Evolutionary conservation across 2,329 filamentous ascomycete genomes (phyloP), one percentile per base, ranked within the genome.

Genomic region (Teratosphaeria nubilosa): DNA sequence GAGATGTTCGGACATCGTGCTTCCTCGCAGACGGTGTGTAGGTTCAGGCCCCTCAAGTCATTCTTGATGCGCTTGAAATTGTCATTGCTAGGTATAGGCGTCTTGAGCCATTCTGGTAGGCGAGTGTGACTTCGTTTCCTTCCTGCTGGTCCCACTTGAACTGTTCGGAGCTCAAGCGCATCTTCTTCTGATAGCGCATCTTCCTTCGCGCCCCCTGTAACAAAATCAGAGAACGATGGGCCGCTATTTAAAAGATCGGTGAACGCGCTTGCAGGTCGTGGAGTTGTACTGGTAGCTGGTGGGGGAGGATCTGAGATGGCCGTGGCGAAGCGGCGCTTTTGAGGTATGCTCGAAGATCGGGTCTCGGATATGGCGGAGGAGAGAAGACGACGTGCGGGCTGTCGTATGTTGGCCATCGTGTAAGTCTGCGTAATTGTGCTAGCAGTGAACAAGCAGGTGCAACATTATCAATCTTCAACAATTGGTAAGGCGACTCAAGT

Each of bases 21-120:
- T 77, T 99, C 94, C 76, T 99, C 94, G 75, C 94, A 99, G 16
- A 99, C 94, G 5, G 94, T 99, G 74, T 96, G 91, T 58, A 99
- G 79, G 59, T 88, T 88, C 60, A 99, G 77, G 0, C 94, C 94
- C 37, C 94, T 84, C 64, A 99, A 77, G 73, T 99, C 94, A 63
- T 87, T 86, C 79, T 96, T 96, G 74, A 99, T 95, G 69, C 90
- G 89, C 77, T 95, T 95, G 79, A 87, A 96, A 76, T 95, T 95
- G 58, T 82, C 87, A 62, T 86, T 86, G 13, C 85, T 84, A 0
- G 94, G 94, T 58, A 99, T 94, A 1, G 91, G 89, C 24, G 92
- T 99, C 80, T 97, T 96, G 63, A 99, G 83, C 94, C 94, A 99
- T 65, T 87, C 83, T 22, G 94, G 94, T 54, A 99, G 79, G 53